phyloP scores from a whole-genome alignment of 2,329 filamentous ascomycete species.

The Monosporascus sp. region DNA sequence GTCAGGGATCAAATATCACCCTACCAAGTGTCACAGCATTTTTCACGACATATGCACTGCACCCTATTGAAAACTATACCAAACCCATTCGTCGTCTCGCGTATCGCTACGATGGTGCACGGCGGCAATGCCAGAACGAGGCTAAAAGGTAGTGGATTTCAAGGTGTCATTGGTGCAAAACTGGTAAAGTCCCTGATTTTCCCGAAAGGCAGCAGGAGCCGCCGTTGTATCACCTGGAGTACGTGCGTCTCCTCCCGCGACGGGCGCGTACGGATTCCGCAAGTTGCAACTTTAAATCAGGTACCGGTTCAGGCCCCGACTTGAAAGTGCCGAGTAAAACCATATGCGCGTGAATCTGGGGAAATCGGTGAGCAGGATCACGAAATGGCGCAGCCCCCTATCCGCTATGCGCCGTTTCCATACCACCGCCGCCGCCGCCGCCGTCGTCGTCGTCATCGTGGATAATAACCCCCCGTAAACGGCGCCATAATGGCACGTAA shows the following conservation, averaged over 20 bases:
- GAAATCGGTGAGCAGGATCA: slow-evolving; percentile 44
- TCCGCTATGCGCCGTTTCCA: no score
- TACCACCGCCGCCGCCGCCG: not conserved
- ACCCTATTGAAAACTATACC: no score
- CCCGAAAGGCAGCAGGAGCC: slow-evolving; percentile 42
- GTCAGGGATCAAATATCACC: no score
- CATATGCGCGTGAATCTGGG: slow-evolving; percentile 42
- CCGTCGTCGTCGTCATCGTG: not conserved
- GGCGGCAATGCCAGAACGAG: no score
- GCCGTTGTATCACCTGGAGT: slow-evolving; percentile 34
- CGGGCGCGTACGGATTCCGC: slow-evolving; percentile 36
- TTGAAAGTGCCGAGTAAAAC: slow-evolving; percentile 46
- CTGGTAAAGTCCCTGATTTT: slow-evolving; percentile 38
- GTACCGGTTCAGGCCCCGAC: slow-evolving; percentile 43
- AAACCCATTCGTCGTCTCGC: no score
- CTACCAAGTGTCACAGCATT: no score
- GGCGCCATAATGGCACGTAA: slow-evolving; percentile 37
- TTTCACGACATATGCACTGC: no score
- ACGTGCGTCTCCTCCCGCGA: slow-evolving; percentile 32
- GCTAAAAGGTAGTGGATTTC: no score
- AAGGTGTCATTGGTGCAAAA: no score
- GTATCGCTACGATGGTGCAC: no score
- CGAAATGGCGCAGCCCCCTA: slow-evolving; percentile 34
- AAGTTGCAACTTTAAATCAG: slow-evolving; percentile 38
- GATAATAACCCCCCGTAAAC: slow-evolving; percentile 3